These are phyloP conservation scores for Clavispora vitiphila DNA, from an alignment of 805 yeast genomes.

Conservation along the genomic window DNA sequence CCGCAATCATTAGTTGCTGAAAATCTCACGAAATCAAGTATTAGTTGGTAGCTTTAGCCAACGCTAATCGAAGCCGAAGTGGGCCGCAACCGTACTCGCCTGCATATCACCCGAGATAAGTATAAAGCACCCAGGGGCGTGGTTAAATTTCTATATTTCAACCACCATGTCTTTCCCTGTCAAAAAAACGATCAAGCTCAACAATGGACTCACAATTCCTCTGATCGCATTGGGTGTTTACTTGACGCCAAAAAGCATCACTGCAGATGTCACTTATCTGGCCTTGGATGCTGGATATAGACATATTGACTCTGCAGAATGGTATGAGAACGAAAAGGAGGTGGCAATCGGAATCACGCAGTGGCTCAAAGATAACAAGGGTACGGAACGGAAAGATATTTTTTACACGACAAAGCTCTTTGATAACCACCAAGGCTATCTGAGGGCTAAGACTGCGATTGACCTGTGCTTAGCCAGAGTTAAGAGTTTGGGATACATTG, in stretches of 20 bases:
- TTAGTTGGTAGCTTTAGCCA: too few relatives aligned
- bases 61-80: too few relatives aligned
- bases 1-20: too few relatives aligned
- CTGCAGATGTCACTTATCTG: slow-evolving; percentile 48
- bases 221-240: slow-evolving; percentile 41
- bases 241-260: slow-evolving; percentile 33
- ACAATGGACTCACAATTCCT: slow-evolving; percentile 12
- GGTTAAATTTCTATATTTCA: background rate
- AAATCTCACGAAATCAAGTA: too few relatives aligned
- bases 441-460: slow-evolving; percentile 35
- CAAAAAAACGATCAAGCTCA: slow-evolving; percentile 11
- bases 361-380: slow-evolving; percentile 7
- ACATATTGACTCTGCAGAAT: slow-evolving; percentile 14
- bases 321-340: slow-evolving; percentile 13
- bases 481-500: slow-evolving; percentile 55
- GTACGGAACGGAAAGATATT: slow-evolving; percentile 55
- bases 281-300: slow-evolving; percentile 45
- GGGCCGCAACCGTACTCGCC: too few relatives aligned
- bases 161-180: background rate
- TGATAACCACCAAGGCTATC: slow-evolving; percentile 51
- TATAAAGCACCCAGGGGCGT: background rate
- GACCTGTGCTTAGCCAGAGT: slow-evolving; percentile 56
- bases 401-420: slow-evolving; percentile 71
- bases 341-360: slow-evolving; percentile 12
- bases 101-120: background rate